phyloP scores from a whole-genome alignment of 2,329 filamentous ascomycete genomes.

The Coniochaeta prunicola region DNA sequence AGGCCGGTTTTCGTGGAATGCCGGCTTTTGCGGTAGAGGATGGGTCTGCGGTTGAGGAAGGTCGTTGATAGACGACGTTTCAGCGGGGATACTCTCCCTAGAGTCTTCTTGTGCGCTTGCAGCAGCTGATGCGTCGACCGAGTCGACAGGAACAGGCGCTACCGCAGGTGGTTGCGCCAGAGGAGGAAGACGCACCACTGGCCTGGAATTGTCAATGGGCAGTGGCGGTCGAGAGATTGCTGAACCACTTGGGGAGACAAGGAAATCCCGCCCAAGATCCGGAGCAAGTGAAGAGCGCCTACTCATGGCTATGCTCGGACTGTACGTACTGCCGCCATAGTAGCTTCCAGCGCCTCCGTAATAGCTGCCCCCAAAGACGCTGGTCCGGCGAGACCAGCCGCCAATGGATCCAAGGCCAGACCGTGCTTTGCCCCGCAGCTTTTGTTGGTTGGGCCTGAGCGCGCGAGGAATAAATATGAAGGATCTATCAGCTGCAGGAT shows the following conservation, averaged over 20 bases:
- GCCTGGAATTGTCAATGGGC: conserved; percentile 54
- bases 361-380: conserved; percentile 63
- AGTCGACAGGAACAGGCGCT: conserved; percentile 10
- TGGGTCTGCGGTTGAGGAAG: conserved; percentile 51
- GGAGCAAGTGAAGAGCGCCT: conserved; percentile 73
- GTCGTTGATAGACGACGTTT: conserved; percentile 41
- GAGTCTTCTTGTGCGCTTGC: neutral
- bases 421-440: conserved; percentile 65
- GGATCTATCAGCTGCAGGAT: conserved; percentile 80
- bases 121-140: neutral
- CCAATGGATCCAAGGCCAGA: conserved; percentile 63
- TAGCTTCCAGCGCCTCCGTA: conserved; percentile 44
- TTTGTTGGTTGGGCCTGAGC: conserved; percentile 85
- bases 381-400: conserved; percentile 71
- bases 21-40: conserved; percentile 50
- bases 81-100: conserved; percentile 7
- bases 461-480: conserved; percentile 98
- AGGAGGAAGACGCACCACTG: conserved; percentile 79
- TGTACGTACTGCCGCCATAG: conserved; percentile 66
- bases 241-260: conserved; percentile 76
- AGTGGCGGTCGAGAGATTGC: conserved; percentile 62
- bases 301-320: conserved; percentile 81
- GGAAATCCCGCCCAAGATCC: conserved; percentile 60
- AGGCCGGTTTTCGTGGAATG: conserved; percentile 48
- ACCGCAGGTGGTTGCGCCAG: conserved; percentile 26